Evolutionary conservation across 2,329 filamentous ascomycete species (phyloP).

Genomic region (Lachnellula willkommii): DNA sequence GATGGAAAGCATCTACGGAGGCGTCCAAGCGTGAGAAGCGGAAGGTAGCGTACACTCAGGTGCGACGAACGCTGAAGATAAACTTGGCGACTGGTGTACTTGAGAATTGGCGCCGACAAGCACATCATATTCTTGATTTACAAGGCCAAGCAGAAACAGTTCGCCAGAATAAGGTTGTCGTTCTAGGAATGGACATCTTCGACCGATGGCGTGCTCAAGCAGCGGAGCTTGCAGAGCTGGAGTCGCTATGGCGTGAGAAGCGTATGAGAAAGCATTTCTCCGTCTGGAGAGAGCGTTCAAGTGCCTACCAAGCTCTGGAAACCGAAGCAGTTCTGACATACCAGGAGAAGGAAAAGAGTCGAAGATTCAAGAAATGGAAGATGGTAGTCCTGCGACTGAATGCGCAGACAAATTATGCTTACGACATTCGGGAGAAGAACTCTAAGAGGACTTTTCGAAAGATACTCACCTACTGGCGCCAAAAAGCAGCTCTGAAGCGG

Average conservation of each 20-base stretch:
- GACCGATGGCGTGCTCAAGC: slow-evolving; percentile 28
- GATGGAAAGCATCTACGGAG: slow-evolving; percentile 28
- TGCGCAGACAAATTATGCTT: slow-evolving; percentile 24
- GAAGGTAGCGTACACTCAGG: slow-evolving; percentile 27
- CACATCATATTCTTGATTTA: slow-evolving; percentile 22
- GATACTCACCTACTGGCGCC: slow-evolving; percentile 31
- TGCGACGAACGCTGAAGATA: slow-evolving; percentile 28
- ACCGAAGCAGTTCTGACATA: slow-evolving; percentile 26
- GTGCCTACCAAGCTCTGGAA: slow-evolving; percentile 21
- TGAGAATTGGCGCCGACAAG: slow-evolving; percentile 22
- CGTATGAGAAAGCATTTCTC: slow-evolving; percentile 23
- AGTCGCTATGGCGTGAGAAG: slow-evolving; percentile 20
- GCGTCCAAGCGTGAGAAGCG: slow-evolving; percentile 27
- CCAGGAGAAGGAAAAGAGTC: slow-evolving; percentile 24
- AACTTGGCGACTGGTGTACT: slow-evolving; percentile 25
- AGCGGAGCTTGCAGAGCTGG: slow-evolving; percentile 26
- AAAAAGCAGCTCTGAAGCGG: slow-evolving; percentile 22
- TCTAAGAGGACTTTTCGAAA: slow-evolving; percentile 30
- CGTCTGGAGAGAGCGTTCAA: slow-evolving; percentile 24
- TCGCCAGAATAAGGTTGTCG: slow-evolving; percentile 21
- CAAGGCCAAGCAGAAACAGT: slow-evolving; percentile 26
- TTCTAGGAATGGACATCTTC: slow-evolving; percentile 28
- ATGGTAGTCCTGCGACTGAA: slow-evolving; percentile 25
- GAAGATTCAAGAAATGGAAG: slow-evolving; percentile 30
- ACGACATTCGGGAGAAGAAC: slow-evolving; percentile 30